Evolutionary conservation across 2,329 filamentous ascomycete species (phyloP).

Genomic region (Aspergillus sp.): DNA sequence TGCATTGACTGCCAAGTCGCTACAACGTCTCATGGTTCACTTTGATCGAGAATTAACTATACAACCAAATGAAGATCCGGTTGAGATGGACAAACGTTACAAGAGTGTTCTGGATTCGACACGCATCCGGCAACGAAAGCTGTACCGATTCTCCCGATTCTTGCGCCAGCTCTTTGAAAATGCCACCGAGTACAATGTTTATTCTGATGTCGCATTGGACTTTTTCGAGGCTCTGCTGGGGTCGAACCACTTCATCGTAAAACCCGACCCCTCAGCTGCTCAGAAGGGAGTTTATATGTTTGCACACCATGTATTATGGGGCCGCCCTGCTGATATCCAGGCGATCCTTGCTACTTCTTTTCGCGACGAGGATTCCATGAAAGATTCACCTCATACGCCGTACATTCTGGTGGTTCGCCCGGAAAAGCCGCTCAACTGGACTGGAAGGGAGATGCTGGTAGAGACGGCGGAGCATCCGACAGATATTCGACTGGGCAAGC

Average conservation of each 20-base stretch:
- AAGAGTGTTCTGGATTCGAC: conserved; percentile 94
- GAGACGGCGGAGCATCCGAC: conserved; percentile 68
- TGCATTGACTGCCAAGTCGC: conserved; percentile 83
- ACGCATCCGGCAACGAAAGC: conserved; percentile 87
- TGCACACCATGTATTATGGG: conserved; percentile 69
- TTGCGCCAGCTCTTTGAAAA: conserved; percentile 93
- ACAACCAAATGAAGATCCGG: conserved; percentile 70
- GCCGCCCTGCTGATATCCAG: conserved; percentile 72
- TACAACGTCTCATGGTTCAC: conserved; percentile 77
- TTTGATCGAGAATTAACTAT: conserved; percentile 87
- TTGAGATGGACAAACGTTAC: conserved; percentile 94
- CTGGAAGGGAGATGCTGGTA: conserved; percentile 64
- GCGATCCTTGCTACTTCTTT: conserved; percentile 75
- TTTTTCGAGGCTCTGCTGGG: conserved; percentile 73
- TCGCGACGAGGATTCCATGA: conserved; percentile 58
- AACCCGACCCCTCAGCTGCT: conserved; percentile 56
- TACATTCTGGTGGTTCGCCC: conserved; percentile 81
- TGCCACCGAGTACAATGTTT: conserved; percentile 85
- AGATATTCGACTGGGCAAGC: conserved; percentile 76
- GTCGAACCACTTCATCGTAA: conserved; percentile 80
- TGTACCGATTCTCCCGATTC: conserved; percentile 89
- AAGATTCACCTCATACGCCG: conserved; percentile 63
- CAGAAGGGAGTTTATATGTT: conserved; percentile 73
- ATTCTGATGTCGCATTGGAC: conserved; percentile 59
- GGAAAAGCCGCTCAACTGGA: conserved; percentile 71